Evolutionary conservation across 1,139 yeast species (phyloP), one percentile per base, ranked within the genome.

Genomic region (Casaregolazyma lundiana): DNA sequence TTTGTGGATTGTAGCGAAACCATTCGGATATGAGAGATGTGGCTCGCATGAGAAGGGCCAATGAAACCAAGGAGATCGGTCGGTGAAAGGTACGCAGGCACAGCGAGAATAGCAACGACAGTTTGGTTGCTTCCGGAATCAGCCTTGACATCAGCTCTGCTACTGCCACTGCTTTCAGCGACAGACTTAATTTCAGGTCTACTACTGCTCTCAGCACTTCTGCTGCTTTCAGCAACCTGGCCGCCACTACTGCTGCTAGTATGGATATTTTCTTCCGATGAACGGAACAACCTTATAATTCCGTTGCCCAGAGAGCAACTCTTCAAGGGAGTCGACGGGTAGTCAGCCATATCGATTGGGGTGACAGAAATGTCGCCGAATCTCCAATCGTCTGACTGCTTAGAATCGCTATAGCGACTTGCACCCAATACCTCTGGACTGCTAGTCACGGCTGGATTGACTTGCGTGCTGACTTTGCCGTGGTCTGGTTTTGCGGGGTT

Each of bases 11-110:
- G 79, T 44, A 88, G 78, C 57, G 82, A 75, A 26, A 90, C 66
- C 49, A 90, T 74, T 42, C 97, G 71, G 44, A 88, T 73, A 66
- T 88, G 94, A 0, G 90, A 76, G 4, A 87, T 76, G 38, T 69
- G 66, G n/a, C 73, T 71, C 56, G 78, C 67, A 34, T 75, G 73
- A 1, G 71, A 66, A 32, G 81, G 80, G 9, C 94, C 95, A 11
- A 90, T 77, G 60, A 81, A 89, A 5, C 92, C 95, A 16, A 89
- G 63, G 20, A 90, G 63, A 60, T 89, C 97, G 13, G 88, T 84
- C 0, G 94, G 87, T 0, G 95, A 82, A 63, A 89, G 81, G 62
- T 89, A 90, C 3, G 88, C 81, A 0, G 97, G 97, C 0, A 89
- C 81, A 0, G 96, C 92, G 22, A 89, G 67, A 19, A 90, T 84